Evolutionary conservation across 768 basidiomycete genomes (phyloP).

Genomic region (Suillus sp.): DNA sequence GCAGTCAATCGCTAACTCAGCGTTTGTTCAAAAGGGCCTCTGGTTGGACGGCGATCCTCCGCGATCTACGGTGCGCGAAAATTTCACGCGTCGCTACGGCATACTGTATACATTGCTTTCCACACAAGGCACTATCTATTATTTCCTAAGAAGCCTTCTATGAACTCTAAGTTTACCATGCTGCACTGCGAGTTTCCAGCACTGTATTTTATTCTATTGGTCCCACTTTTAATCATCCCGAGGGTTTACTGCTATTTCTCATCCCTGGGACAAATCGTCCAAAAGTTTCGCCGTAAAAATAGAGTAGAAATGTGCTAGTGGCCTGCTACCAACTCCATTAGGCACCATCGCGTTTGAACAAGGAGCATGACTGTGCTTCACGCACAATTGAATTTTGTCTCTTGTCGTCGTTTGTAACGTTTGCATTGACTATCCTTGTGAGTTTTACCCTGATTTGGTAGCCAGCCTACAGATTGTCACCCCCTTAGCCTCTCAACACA

Average conservation of each 20-base stretch:
- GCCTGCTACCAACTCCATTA: not conserved
- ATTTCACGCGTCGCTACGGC: not conserved
- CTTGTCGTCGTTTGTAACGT: not conserved
- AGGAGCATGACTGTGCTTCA: not conserved
- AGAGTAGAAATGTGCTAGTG: not conserved
- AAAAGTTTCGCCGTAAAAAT: not conserved
- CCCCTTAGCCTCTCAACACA: not conserved
- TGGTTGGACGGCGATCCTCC: not conserved
- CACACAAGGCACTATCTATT: not conserved
- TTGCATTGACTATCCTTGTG: not conserved
- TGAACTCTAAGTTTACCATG: not conserved
- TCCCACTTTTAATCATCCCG: not conserved
- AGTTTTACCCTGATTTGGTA: not conserved
- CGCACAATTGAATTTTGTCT: not conserved
- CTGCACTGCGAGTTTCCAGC: not conserved
- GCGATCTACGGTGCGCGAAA: not conserved
- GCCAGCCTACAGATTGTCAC: not conserved
- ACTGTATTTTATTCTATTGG: not conserved
- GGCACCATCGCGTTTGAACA: not conserved
- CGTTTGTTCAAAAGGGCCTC: not conserved
- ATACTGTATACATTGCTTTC: not conserved
- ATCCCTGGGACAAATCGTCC: not conserved
- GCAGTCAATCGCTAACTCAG: not conserved
- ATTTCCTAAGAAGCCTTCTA: not conserved
- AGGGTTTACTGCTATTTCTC: not conserved